Base-by-base conservation (phyloP, 257 asterid genomes). In the Schizonepeta tenuifolia region DNA sequence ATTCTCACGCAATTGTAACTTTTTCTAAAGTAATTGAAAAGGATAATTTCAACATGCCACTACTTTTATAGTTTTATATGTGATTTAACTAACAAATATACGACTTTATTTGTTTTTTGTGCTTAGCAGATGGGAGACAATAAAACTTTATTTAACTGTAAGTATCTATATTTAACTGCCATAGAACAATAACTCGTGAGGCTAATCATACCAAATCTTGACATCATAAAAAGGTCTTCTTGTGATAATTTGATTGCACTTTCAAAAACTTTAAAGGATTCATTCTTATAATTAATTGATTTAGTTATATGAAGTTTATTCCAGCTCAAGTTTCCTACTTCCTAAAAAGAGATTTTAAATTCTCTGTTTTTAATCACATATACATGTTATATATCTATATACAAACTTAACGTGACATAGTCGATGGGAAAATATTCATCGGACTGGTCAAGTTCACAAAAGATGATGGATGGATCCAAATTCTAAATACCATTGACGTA, bases 121-220 rank as follows among this genome's bases (percentile, higher is more conserved):
- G 55, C 54, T 64, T 10, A 38, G 70, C 38, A 21, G 2, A 72
- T 72, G 54, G 67, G 70, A 47, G 70, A 50, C 64, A 50, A 31
- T 15, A 20, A 18, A 10, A 13, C 38, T 41, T 49, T 28, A n/a
- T 28, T 72, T 33, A 11, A 46, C 61, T 14, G 62, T 72, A 61
- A 22, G 64, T 49, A 60, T 43, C 12, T 49, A 33, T 43, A 17
- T 47, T n/a, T 70, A 24, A 69, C 49, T 69, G 14, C 21, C 67
- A 70, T 21, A 57, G 8, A 40, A 69, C 65, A 68, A 1, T 38
- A 38, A 40, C 56, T 40, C 22, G 28, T 15, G 31, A 11, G 36
- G 57, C 67, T 70, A 49, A 46, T 59, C 35, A 31, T 59, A 28
- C 14, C 60, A 60, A 71, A 71, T 59, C 69, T 71, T 71, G 62